Conservation (phyloP, 208 protist genomes). For the Leishmania braziliensis region DNA sequence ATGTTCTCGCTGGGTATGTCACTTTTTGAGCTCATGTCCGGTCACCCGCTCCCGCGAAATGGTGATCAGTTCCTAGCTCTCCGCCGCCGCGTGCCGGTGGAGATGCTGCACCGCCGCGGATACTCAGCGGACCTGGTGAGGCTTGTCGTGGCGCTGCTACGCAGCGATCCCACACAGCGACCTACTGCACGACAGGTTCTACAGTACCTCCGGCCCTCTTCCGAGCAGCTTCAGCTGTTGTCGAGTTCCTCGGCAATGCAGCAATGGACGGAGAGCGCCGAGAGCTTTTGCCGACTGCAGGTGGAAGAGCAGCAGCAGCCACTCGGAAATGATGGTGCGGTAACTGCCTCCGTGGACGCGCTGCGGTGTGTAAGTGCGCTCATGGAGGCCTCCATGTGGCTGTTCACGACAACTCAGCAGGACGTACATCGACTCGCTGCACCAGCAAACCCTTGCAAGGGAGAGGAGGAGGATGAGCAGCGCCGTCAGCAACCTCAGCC, state of each 20-base stretch:
- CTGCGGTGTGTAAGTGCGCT: conserved; percentile 33
- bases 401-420: conserved; percentile 29
- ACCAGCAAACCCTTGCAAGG: background rate
- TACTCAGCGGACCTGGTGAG: conserved; percentile 60
- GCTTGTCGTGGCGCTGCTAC: conserved; percentile 56
- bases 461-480: conserved; percentile 12
- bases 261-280: conserved; percentile 33
- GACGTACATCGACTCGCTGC: conserved; percentile 14
- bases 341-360: conserved; percentile 2
- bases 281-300: conserved; percentile 3
- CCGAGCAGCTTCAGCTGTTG: conserved; percentile 31
- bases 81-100: conserved; percentile 48
- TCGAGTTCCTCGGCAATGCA: conserved; percentile 21
- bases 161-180: conserved; percentile 55
- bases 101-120: conserved; percentile 49
- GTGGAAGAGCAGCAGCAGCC: conserved; percentile 6
- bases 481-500: background rate
- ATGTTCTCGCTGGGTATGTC: conserved; percentile 93
- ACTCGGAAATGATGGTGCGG: background rate
- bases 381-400: conserved; percentile 33
- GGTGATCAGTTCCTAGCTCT: conserved; percentile 73
- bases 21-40: conserved; percentile 88
- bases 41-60: conserved; percentile 71
- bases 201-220: conserved; percentile 59
- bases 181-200: conserved; percentile 77